Evolutionary conservation across 768 basidiomycete genomes (phyloP).

Genomic region (Jaapia argillacea): DNA sequence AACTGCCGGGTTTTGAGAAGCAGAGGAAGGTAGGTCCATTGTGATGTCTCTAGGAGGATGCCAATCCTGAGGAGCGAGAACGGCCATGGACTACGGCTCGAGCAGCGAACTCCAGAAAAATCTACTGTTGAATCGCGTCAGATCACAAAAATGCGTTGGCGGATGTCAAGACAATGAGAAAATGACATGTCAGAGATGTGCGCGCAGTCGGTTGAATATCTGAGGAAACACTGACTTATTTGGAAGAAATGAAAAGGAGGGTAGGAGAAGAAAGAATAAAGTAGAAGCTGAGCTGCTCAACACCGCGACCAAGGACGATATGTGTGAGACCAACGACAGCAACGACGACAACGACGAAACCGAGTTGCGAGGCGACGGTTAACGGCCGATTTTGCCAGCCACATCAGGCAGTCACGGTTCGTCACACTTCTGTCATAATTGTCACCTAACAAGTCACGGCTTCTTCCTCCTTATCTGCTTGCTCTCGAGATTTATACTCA

Average conservation of each 20-base stretch:
- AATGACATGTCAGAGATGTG: neutral
- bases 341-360: conserved; percentile 12
- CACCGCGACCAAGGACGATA: conserved; percentile 7
- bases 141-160: conserved; percentile 1
- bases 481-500: too few species aligned
- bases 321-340: conserved; percentile 10
- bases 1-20: conserved; percentile 24
- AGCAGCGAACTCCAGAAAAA: conserved; percentile 2
- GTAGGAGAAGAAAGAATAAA: conserved; percentile 10
- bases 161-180: conserved; percentile 1
- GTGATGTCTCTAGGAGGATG: conserved; percentile 50
- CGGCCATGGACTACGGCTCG: conserved; percentile 48
- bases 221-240: neutral
- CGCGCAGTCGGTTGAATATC: conserved; percentile 1
- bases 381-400: too few species aligned
- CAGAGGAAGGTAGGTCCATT: conserved; percentile 43
- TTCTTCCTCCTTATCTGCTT: too few species aligned
- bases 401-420: too few species aligned
- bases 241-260: conserved; percentile 9
- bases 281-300: conserved; percentile 1
- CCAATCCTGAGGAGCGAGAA: conserved; percentile 74
- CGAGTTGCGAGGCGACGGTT: conserved; percentile 9
- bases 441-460: too few species aligned
- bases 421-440: too few species aligned
- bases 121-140: conserved; percentile 6